phyloP scores from a whole-genome alignment of 257 asterid species.

The Solanum virginianum region DNA sequence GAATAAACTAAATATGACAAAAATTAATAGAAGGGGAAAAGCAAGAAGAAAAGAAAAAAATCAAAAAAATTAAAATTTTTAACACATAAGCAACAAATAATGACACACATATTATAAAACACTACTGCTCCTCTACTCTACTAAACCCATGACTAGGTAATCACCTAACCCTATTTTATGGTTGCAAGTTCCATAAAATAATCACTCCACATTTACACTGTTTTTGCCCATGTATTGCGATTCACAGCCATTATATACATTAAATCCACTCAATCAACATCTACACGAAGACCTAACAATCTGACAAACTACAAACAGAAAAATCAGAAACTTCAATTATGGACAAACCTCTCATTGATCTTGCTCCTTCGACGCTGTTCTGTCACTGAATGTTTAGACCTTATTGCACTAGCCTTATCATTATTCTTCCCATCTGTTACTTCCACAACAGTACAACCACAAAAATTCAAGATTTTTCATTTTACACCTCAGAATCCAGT shows the following conservation, averaged over 20 bases:
- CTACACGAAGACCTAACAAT: not conserved
- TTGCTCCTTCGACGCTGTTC: conserved; percentile 32
- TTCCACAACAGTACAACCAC: not conserved
- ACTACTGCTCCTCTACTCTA: too few species aligned
- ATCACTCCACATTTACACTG: not conserved
- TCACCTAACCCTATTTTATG: too few species aligned
- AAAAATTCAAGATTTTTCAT: not conserved
- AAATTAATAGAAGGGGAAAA: too few species aligned
- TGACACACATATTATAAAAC: too few species aligned
- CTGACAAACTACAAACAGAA: not conserved
- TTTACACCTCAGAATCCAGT: not conserved
- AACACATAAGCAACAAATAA: too few species aligned
- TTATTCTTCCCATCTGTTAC: conserved; percentile 22
- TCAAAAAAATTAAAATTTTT: too few species aligned
- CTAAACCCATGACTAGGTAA: too few species aligned
- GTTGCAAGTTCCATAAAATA: not conserved
- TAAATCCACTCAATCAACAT: not conserved
- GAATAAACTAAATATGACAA: too few species aligned
- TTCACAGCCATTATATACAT: not conserved
- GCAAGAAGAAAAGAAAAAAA: too few species aligned
- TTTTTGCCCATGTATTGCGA: not conserved
- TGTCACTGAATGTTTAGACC: conserved; percentile 34
- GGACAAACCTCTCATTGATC: conserved; percentile 25
- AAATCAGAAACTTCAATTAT: not conserved
- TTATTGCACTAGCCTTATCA: conserved; percentile 25